These are phyloP conservation scores for Neobulgaria alba DNA, from an alignment of 2,329 filamentous ascomycete species.

Conservation along the genomic window DNA sequence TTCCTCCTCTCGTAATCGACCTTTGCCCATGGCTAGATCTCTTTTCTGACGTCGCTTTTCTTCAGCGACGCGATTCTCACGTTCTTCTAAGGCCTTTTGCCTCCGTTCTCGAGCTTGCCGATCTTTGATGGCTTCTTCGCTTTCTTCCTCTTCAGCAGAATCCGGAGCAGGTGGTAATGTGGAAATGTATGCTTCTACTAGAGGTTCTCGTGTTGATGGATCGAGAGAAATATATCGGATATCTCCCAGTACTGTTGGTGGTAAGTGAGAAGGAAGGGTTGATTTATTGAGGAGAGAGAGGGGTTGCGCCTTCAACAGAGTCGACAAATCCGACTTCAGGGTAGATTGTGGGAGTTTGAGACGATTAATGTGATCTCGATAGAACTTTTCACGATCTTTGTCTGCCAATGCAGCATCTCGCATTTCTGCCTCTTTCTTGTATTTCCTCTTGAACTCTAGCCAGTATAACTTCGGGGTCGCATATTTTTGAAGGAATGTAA, in stretches of 20 bases:
- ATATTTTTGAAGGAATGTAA: conserved; percentile 70
- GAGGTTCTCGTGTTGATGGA: conserved; percentile 48
- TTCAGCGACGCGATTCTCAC: conserved; percentile 53
- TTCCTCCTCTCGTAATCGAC: conserved; percentile 56
- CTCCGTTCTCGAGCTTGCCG: conserved; percentile 46
- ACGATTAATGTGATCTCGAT: conserved; percentile 63
- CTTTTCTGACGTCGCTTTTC: conserved; percentile 52
- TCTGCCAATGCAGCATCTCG: conserved; percentile 62
- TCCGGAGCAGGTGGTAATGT: conserved; percentile 52
- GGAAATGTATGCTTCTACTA: conserved; percentile 59
- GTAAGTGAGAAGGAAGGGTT: conserved; percentile 49
- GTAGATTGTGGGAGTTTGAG: conserved; percentile 57
- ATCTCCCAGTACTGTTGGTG: conserved; percentile 54
- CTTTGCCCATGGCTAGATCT: conserved; percentile 52
- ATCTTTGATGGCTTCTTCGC: conserved; percentile 43
- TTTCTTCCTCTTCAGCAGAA: conserved; percentile 36
- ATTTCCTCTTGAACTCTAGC: conserved; percentile 93
- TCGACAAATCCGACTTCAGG: conserved; percentile 60
- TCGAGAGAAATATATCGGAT: conserved; percentile 62
- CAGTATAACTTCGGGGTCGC: conserved; percentile 92
- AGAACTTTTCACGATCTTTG: conserved; percentile 72
- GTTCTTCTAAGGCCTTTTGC: conserved; percentile 59
- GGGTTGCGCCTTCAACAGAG: conserved; percentile 55
- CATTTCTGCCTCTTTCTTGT: conserved; percentile 73
- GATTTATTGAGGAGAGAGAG: conserved; percentile 49